Conservation (phyloP, 345 rosid species). For the Gossypium mustelinum region DNA sequence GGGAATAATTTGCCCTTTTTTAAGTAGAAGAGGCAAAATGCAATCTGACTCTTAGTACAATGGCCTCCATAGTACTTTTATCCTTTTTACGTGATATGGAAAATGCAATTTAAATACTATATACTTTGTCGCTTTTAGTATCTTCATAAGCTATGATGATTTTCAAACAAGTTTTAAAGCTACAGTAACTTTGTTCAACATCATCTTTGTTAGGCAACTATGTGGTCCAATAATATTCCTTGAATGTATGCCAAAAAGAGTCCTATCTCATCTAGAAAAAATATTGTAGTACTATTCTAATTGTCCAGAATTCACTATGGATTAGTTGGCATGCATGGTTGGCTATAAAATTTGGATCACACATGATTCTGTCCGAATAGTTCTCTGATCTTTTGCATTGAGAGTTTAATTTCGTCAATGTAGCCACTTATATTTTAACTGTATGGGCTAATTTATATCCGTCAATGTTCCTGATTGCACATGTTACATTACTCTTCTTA, state of each 20-base stretch:
- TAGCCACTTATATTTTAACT: background rate
- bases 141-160: background rate
- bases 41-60: too few species aligned
- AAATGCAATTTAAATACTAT: background rate
- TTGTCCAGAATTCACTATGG: background rate
- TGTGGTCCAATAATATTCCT: background rate
- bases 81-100: background rate
- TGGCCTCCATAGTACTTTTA: too few species aligned
- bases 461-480: background rate
- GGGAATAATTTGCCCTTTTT: too few species aligned
- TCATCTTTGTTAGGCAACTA: background rate
- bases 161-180: background rate
- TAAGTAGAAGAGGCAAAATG: too few species aligned
- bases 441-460: background rate
- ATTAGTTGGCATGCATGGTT: constrained; percentile 1
- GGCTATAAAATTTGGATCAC: background rate
- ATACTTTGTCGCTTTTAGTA: too few species aligned
- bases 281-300: background rate
- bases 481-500: background rate
- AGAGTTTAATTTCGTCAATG: background rate
- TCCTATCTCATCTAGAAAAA: background rate
- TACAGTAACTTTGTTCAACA: background rate
- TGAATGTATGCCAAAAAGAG: background rate
- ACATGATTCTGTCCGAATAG: background rate
- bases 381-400: background rate